Conservation (phyloP, 306 rosid genomes). For the Quercus dentata region DNA sequence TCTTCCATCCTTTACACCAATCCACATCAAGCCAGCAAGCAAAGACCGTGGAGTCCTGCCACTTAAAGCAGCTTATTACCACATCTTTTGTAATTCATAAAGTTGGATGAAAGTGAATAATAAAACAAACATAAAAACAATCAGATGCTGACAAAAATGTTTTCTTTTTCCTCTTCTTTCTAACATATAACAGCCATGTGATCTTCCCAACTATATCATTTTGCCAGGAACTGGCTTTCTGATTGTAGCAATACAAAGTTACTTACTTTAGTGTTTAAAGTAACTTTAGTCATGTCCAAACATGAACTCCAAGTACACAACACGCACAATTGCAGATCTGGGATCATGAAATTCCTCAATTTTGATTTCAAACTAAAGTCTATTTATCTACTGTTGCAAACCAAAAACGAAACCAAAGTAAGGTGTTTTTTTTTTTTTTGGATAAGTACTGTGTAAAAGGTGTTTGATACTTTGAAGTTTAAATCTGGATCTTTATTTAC, state of each 20-base stretch:
- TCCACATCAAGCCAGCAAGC: conserved; percentile 95
- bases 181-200: background rate
- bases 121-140: background rate
- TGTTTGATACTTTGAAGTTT: background rate
- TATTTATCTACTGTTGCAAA: background rate
- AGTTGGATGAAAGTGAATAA: background rate
- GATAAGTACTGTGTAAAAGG: too few species aligned
- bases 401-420: background rate
- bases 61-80: conserved; percentile 10
- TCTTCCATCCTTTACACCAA: conserved; percentile 69
- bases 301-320: background rate
- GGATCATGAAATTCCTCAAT: background rate
- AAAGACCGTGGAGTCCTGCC: conserved; percentile 84
- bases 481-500: background rate
- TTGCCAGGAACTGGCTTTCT: background rate
- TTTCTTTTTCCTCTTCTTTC: background rate
- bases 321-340: background rate
- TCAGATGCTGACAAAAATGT: too few species aligned
- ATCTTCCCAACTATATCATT: background rate
- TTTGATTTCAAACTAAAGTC: background rate
- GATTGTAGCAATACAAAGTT: background rate
- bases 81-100: background rate
- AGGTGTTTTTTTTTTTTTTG: background rate
- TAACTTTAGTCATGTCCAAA: background rate
- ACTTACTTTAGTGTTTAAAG: background rate